Evolutionary conservation across 257 asterid species (phyloP).

Genomic region (Asclepias syriaca): DNA sequence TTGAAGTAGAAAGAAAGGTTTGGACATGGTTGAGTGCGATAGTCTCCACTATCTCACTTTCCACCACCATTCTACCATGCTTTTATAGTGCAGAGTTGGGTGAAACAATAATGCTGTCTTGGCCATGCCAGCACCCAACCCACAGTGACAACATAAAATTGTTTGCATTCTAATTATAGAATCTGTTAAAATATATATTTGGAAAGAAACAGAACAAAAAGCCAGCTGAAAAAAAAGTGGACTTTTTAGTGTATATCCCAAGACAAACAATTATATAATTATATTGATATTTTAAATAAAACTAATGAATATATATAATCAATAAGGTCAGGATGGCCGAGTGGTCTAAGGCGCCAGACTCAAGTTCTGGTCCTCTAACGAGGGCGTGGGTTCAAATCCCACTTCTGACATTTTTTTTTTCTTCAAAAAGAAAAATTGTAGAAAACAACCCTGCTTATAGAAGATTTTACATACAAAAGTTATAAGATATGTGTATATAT

Average conservation of each 20-base stretch:
- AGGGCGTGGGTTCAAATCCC: conserved; percentile 15
- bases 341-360: conserved; percentile 99
- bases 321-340: conserved; percentile 75
- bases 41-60: neutral
- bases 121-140: too few relatives aligned
- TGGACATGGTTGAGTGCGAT: neutral
- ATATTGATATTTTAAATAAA: too few relatives aligned
- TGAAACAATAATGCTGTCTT: neutral
- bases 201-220: too few relatives aligned
- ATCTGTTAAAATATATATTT: too few relatives aligned
- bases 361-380: conserved; percentile 15
- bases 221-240: too few relatives aligned
- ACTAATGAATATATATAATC: too few relatives aligned
- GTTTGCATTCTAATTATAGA: neutral
- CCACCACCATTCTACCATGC: neutral
- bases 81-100: neutral
- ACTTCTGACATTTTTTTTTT: neutral
- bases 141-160: neutral
- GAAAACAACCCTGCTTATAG: too few relatives aligned
- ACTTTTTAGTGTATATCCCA: too few relatives aligned
- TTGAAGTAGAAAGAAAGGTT: neutral
- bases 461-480: too few relatives aligned
- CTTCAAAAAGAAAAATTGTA: too few relatives aligned
- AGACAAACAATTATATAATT: too few relatives aligned
- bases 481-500: too few relatives aligned